A percentile compares a stretch with the other conserved stretches of the same genome.
phyloP scores from a whole-genome alignment of 768 basidiomycete genomes.

The Mycena alexandri region DNA sequence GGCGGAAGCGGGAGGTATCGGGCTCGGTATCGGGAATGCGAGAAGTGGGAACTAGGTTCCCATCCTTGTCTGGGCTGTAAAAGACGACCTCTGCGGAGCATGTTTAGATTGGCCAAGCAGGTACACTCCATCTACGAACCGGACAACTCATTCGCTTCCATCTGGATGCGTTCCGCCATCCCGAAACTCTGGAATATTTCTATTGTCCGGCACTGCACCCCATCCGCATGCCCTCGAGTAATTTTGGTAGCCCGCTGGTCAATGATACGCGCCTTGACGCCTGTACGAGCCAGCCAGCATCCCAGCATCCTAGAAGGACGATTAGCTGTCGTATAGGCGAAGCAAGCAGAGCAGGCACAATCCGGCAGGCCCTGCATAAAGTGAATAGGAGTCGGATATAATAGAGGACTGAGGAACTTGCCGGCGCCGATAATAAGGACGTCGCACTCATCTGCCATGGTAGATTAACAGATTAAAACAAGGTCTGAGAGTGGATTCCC shows the following conservation, averaged over 20 bases:
- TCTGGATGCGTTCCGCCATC: constrained; percentile 32
- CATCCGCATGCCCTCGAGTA: constrained; percentile 65
- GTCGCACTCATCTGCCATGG: constrained; percentile 29
- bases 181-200: constrained; percentile 59
- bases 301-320: constrained; percentile 26
- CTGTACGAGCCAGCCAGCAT: constrained; percentile 54
- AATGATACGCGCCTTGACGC: constrained; percentile 60
- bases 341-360: constrained; percentile 13
- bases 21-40: constrained; percentile 38
- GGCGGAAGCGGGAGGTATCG: constrained; percentile 29
- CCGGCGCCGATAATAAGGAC: constrained; percentile 38
- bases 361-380: constrained; percentile 31
- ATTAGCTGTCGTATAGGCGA: not conserved
- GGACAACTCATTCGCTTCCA: constrained; percentile 32
- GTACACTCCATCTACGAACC: not conserved
- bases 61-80: constrained; percentile 33
- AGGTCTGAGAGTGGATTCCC: not conserved
- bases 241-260: constrained; percentile 52
- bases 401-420: not conserved
- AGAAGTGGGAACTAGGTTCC: constrained; percentile 27
- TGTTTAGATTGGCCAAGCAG: no score
- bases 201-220: constrained; percentile 66
- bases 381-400: not conserved
- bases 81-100: constrained; percentile 26
- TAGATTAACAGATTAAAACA: not conserved